Percentiles rank a stretch among this genome's conserved stretches.
Conservation (phyloP, 1,284 basidiomycete genomes). For the Polyporus tsugae region DNA sequence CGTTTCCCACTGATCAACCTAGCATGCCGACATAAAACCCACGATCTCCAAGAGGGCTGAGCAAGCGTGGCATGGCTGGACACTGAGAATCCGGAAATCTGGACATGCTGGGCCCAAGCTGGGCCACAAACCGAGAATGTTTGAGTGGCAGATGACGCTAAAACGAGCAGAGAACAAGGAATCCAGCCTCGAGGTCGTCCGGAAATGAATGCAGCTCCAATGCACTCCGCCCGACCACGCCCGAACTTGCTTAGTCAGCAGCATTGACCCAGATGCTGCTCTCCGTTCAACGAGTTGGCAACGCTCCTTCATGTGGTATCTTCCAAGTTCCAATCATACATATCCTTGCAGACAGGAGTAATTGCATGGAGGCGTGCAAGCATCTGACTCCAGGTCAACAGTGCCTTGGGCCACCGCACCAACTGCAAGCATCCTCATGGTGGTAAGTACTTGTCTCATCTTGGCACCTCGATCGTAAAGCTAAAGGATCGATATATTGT, state of each 20-base stretch:
- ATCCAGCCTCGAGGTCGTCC: background rate
- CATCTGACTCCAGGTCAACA: background rate
- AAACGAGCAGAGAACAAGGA: background rate
- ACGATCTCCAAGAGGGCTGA: background rate
- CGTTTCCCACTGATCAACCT: constrained; percentile 3
- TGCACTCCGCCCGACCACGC: background rate
- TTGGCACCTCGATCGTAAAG: background rate
- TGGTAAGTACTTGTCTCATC: background rate
- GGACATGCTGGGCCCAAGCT: constrained; percentile 4
- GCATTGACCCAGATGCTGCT: background rate
- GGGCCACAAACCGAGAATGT: background rate
- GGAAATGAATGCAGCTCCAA: background rate
- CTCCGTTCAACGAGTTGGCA: background rate
- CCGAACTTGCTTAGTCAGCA: background rate
- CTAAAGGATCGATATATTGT: too few species aligned
- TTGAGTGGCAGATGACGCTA: background rate
- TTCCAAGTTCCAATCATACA: background rate
- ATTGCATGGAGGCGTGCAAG: background rate
- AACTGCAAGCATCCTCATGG: background rate
- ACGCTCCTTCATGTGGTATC: background rate
- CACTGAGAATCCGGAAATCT: constrained; percentile 1
- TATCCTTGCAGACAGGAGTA: background rate
- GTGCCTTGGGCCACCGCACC: background rate
- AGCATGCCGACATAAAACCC: background rate
- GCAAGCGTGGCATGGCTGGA: background rate